Base-by-base conservation (phyloP, 2,329 filamentous ascomycete genomes). In the Aspergillus brunneoviolaceus region DNA sequence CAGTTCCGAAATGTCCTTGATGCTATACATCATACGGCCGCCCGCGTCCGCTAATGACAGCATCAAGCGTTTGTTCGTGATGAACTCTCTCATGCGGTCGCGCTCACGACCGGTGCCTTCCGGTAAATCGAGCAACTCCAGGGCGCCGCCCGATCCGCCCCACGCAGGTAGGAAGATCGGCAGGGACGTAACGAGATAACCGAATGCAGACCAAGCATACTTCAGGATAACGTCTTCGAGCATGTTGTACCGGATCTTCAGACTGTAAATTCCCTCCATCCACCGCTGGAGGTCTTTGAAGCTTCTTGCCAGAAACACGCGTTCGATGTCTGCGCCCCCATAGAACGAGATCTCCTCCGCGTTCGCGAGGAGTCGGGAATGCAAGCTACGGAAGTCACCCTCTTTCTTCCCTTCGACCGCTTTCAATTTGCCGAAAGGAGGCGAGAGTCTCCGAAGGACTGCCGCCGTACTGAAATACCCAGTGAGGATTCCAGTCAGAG, bases 21-120 rank as follows among this genome's bases (percentile, higher is more conserved):
- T 96, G 63, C 91, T 95, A 81, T 99, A 99, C 95, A 99, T 99
- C 92, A 99, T 97, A 51, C 95, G 86, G 27, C 94, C 94, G 60
- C 95, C 95, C 1, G 95, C 95, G 76, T 99, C 95, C 10, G 95
- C 95, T 42, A 99, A 85, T 16, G 94, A 98, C 33, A 99, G 85
- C 95, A 99, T 98, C 45, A 99, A 87, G 4, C 95, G 88, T 77
- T 99, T 98, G 80, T 99, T 99, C 12, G 95, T 99, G 77, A 99
- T 97, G 77, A 99, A 99, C 35, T 96, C 92, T 79, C 96, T 95
- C 91, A 98, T 99, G 47, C 96, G 91, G 59, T 89, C 87, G 51
- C 90, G 86, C 75, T 96, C 91, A 29, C 89, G 85, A 45, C 72
- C 69, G 21, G 70, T 65, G 5, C 66, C 65, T 42, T 75, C 70